Evolutionary conservation across 2,329 filamentous ascomycete genomes (phyloP).

Genomic region (Penicillium frequentans): DNA sequence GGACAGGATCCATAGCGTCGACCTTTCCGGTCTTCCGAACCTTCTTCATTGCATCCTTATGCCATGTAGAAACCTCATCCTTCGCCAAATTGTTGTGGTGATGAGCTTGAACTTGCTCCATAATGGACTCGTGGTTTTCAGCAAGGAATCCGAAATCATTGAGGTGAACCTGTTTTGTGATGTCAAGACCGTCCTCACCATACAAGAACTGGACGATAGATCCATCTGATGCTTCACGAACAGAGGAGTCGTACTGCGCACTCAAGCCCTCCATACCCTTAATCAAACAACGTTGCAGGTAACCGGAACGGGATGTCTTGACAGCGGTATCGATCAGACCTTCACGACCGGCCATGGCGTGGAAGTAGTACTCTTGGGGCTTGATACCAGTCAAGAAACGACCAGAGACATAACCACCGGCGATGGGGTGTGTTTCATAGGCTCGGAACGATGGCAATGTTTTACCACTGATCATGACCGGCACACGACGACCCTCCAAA

Average conservation of each 20-base stretch:
- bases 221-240: constrained; percentile 84
- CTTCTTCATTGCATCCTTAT: constrained; percentile 72
- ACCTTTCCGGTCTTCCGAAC: constrained; percentile 70
- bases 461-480: constrained; percentile 97
- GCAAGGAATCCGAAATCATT: constrained; percentile 87
- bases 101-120: constrained; percentile 71
- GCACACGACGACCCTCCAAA: constrained; percentile 89
- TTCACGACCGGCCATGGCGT: constrained; percentile 98
- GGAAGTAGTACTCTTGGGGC: constrained; percentile 98
- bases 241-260: constrained; percentile 90
- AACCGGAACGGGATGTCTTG: constrained; percentile 95
- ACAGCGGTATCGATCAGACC: constrained; percentile 98
- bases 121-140: constrained; percentile 78
- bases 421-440: constrained; percentile 84
- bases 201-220: constrained; percentile 94
- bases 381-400: constrained; percentile 97
- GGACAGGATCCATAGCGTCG: constrained; percentile 72
- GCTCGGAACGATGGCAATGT: constrained; percentile 90
- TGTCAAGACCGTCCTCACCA: constrained; percentile 92
- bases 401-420: constrained; percentile 90
- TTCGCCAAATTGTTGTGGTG: constrained; percentile 58
- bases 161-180: constrained; percentile 90
- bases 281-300: constrained; percentile 93
- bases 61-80: constrained; percentile 63
- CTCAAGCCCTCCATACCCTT: constrained; percentile 97